Evolutionary conservation across 2,329 filamentous ascomycete species (phyloP), one percentile per base, ranked within the genome.

Genomic region (Gnomoniopsis smithogilvyi): DNA sequence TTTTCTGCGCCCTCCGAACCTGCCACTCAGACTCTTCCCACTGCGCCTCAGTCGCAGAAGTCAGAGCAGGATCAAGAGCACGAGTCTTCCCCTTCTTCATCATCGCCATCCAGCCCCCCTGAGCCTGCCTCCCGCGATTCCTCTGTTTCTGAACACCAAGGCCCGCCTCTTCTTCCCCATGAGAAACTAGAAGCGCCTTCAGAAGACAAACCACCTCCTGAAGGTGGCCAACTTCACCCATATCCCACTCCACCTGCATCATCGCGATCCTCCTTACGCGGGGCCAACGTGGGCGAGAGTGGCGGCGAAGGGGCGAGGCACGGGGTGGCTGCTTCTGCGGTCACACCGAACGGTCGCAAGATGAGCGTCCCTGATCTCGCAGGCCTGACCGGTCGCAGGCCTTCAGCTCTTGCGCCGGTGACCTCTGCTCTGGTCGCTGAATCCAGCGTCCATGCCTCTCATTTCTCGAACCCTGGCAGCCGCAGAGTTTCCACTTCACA

Each of bases 381-480:
- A 63, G 73, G 73, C 60, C 70, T 73, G 62, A 76, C 70, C 66
- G 69, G 72, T 67, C 77, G 75, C 61, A 76, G 74, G 64, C 70
- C 72, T 56, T 80, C 79, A 54, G 67, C 78, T 54, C 74, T 80
- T 67, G 80, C 81, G 66, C 85, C 89, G 66, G 77, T 90, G 67
- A 85, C 86, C 65, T 84, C 81, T 69, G 78, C 53, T 11, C 57
- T 88, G 67, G 81, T 88, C 67, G 85, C 84, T 65, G 83, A 83
- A 66, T 82, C 80, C 60, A 78, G 78, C 68, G 85, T 90, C 67
- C 80, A 85, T 75, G 87, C 87, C 71, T 78, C 80, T 65, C 84
- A 91, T 72, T 81, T 91, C 66, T 90, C 87, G 67, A 89, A 87
- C 63, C 88, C 88, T 64, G 81, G 80, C 69, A 79, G 80, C 67